These are phyloP conservation scores for Madurella fahalii DNA, from an alignment of 2,329 filamentous ascomycete species.

Conservation along the genomic window DNA sequence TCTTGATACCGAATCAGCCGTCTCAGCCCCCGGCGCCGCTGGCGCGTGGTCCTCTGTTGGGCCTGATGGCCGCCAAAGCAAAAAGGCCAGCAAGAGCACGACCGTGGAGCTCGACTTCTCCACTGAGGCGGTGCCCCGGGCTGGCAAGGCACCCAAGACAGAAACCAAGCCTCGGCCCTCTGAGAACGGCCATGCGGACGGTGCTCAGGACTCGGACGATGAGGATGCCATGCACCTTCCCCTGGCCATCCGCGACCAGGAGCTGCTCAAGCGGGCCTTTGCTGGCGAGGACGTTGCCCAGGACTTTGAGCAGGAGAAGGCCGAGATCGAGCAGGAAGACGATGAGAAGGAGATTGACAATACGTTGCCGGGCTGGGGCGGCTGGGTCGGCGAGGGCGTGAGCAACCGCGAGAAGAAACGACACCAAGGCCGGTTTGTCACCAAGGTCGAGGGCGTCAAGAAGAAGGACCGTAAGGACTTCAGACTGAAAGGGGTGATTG, in stretches of 20 bases:
- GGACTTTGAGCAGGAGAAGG: constrained; percentile 80
- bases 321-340: constrained; percentile 65
- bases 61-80: constrained; percentile 37
- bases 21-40: constrained; percentile 20
- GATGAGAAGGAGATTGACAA: constrained; percentile 78
- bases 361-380: constrained; percentile 91
- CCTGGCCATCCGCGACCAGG: constrained; percentile 56
- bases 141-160: constrained; percentile 2
- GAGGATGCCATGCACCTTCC: constrained; percentile 48
- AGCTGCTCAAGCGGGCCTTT: constrained; percentile 78
- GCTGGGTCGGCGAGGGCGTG: constrained; percentile 82
- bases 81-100: constrained; percentile 32
- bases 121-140: constrained; percentile 28
- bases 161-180: constrained; percentile 5
- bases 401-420: constrained; percentile 63
- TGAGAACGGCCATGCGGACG: constrained; percentile 20
- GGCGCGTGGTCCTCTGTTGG: constrained; percentile 41
- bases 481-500: constrained; percentile 78
- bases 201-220: constrained; percentile 40
- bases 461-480: constrained; percentile 74
- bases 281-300: constrained; percentile 79
- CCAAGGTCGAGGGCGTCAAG: constrained; percentile 68
- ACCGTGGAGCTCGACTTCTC: constrained; percentile 40
- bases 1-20: constrained; percentile 11
- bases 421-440: constrained; percentile 60